phyloP scores from a whole-genome alignment of 495 filamentous ascomycete genomes.

The Tuber melanosporum region DNA sequence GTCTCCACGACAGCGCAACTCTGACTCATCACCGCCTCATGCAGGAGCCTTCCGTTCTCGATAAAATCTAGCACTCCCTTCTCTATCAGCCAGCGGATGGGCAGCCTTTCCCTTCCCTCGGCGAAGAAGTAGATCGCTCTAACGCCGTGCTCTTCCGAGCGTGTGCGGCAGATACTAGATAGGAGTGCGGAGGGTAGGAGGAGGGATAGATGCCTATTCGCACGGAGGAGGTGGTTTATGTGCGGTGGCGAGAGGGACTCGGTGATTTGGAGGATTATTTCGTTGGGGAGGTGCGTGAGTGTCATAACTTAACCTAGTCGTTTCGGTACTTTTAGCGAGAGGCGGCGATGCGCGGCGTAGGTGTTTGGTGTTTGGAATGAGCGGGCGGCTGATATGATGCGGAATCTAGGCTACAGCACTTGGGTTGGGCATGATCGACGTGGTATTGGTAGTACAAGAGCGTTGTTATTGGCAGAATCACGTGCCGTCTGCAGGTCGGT shows the following conservation, averaged over 20 bases:
- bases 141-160: background rate
- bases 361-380: background rate
- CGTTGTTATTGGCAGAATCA: background rate
- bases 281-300: background rate
- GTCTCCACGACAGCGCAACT: background rate
- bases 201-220: conserved; percentile 4
- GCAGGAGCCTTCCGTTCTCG: background rate
- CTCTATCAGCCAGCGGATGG: background rate
- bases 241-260: background rate
- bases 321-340: background rate
- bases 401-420: background rate
- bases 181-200: conserved; percentile 2
- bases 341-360: background rate
- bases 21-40: background rate
- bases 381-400: background rate
- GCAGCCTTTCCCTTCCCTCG: background rate
- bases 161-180: background rate
- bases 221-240: background rate
- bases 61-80: background rate
- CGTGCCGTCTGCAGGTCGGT: background rate
- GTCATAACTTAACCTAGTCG: background rate
- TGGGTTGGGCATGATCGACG: background rate
- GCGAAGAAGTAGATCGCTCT: background rate
- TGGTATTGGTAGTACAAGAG: background rate
- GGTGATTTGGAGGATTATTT: background rate